A percentile compares a stretch with the other conserved stretches of the same genome.
Evolutionary conservation across 768 basidiomycete genomes (phyloP).

Genomic region (Kwoniella botswanensis): DNA sequence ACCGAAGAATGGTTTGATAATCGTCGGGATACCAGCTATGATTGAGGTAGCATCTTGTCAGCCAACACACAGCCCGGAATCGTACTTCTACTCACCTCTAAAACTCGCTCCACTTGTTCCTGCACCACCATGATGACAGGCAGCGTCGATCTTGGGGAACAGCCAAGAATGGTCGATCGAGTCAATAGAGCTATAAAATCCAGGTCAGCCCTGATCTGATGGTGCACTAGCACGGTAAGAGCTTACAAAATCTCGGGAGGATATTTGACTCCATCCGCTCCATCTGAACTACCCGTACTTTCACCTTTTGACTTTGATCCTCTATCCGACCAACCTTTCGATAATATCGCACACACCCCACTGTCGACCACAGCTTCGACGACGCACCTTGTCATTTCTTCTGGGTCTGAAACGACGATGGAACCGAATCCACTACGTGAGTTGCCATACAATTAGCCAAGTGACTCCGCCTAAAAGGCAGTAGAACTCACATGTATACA

Average conservation of each 20-base stretch:
- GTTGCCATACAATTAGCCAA: neutral
- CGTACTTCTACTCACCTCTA: constrained; percentile 66
- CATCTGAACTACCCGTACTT: constrained; percentile 56
- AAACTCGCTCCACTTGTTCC: constrained; percentile 95
- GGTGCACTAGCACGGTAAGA: neutral
- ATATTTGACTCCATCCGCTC: constrained; percentile 52
- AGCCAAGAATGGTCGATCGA: constrained; percentile 96
- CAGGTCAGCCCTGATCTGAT: neutral
- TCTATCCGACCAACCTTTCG: constrained; percentile 97
- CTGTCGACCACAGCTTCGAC: constrained; percentile 84
- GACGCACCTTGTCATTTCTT: constrained; percentile 86
- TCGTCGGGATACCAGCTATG: constrained; percentile 68
- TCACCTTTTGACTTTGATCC: constrained; percentile 59
- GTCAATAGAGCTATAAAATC: constrained; percentile 63
- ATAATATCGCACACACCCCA: constrained; percentile 88
- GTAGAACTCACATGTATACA: constrained; percentile 72
- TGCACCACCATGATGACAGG: constrained; percentile 96
- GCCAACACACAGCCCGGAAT: neutral
- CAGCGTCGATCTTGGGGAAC: constrained; percentile 90
- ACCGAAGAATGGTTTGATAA: constrained; percentile 97
- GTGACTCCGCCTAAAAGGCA: neutral
- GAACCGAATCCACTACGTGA: constrained; percentile 77
- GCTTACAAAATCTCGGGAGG: constrained; percentile 47
- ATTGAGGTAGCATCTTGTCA: neutral
- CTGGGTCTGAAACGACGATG: constrained; percentile 94